Evolutionary conservation across 108 stramenopile species (phyloP).

Genomic region (Nitzschia sp.): DNA sequence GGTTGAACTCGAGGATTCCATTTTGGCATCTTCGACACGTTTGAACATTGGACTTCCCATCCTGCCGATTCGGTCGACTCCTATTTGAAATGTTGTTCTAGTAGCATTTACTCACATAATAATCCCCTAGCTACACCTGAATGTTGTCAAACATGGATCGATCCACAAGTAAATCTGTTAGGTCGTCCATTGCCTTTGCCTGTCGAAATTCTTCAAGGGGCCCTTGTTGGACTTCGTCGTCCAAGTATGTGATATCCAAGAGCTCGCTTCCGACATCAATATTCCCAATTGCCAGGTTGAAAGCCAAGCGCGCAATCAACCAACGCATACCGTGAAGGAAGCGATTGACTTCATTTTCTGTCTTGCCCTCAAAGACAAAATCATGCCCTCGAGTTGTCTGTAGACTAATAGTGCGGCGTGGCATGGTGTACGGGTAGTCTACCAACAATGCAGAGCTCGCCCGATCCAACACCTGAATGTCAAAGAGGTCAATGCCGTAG

Average conservation of each 20-base stretch:
- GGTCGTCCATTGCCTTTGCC: constrained; percentile 40
- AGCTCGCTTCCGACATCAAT: constrained; percentile 43
- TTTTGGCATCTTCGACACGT: too few relatives aligned
- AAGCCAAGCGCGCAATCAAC: constrained; percentile 53
- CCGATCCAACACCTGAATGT: constrained; percentile 46
- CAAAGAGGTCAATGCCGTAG: constrained; percentile 46
- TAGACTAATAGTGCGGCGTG: constrained; percentile 39
- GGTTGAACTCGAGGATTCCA: too few relatives aligned
- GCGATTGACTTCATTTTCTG: constrained; percentile 32
- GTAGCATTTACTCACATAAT: too few relatives aligned
- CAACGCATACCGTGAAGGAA: constrained; percentile 55
- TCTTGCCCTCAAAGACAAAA: constrained; percentile 43
- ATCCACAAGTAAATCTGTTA: constrained; percentile 43
- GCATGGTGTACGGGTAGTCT: constrained; percentile 43
- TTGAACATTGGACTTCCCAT: too few relatives aligned
- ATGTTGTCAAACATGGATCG: constrained; percentile 21
- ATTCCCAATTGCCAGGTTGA: constrained; percentile 55
- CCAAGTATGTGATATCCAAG: constrained; percentile 17
- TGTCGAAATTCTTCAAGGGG: constrained; percentile 1
- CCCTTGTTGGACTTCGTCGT: neutral
- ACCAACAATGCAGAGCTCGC: constrained; percentile 35
- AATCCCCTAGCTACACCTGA: neutral
- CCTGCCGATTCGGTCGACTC: too few relatives aligned
- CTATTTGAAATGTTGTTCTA: too few relatives aligned
- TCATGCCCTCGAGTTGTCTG: constrained; percentile 19